Evolutionary conservation across 202 grass and related monocot genomes (phyloP).

Genomic region (Carex arenaria): DNA sequence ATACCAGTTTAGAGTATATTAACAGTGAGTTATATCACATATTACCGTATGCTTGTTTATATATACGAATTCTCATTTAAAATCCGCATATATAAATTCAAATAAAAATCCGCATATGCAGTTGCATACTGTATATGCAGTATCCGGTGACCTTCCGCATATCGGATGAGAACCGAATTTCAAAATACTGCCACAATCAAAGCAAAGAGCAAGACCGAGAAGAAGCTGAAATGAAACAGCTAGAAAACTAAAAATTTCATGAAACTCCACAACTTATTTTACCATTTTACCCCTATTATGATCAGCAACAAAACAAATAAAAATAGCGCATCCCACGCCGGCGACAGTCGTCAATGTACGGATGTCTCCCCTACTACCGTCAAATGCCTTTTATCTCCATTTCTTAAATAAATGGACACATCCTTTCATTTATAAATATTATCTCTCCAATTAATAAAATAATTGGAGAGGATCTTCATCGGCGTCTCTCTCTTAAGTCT

Average conservation of each 20-base stretch:
- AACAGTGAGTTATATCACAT: no score
- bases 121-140: no score
- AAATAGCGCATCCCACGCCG: slow-evolving; percentile 50
- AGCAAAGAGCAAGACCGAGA: slow-evolving; percentile 14
- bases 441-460: not conserved
- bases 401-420: not conserved
- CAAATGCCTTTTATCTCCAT: not conserved
- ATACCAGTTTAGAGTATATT: no score
- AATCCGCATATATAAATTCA: no score
- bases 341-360: slow-evolving; percentile 74
- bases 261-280: not conserved
- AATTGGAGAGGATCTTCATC: not conserved
- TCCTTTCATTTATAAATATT: slow-evolving; percentile 5
- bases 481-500: not conserved
- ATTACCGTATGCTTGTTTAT: no score
- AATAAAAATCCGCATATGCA: no score
- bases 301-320: slow-evolving; percentile 5
- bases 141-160: no score
- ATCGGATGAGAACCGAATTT: no score
- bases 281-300: slow-evolving; percentile 10
- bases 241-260: slow-evolving; percentile 17
- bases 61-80: no score
- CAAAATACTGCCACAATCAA: not conserved
- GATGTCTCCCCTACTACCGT: slow-evolving; percentile 4
- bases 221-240: not conserved